phyloP scores from a whole-genome alignment of 345 rosid genomes.

The Eucalyptus caleyi region DNA sequence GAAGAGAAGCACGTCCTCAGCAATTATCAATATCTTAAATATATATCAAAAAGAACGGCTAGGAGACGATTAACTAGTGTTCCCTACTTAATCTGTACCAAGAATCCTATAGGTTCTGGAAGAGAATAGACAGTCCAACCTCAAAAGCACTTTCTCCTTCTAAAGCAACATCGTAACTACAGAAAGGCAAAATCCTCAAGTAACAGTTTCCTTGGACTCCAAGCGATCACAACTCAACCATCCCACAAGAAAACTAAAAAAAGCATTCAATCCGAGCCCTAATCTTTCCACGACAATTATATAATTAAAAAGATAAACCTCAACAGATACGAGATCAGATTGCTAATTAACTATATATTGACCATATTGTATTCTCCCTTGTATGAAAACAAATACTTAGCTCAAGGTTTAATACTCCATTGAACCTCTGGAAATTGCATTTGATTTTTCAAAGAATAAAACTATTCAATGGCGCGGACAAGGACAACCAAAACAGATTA shows the following conservation, averaged over 20 bases:
- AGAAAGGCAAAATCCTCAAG: background rate
- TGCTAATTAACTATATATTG: background rate
- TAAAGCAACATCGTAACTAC: background rate
- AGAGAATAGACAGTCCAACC: background rate
- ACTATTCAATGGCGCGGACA: constrained; percentile 2
- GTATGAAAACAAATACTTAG: background rate
- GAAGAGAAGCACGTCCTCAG: background rate
- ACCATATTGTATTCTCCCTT: background rate
- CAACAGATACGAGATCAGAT: background rate
- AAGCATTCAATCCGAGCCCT: background rate
- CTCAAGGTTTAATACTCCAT: background rate
- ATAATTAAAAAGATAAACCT: background rate
- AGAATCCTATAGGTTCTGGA: background rate
- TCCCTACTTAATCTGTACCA: background rate
- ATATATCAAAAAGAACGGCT: background rate
- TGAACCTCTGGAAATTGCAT: background rate
- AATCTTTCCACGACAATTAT: background rate
- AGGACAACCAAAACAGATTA: constrained; percentile 5
- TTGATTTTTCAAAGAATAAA: background rate
- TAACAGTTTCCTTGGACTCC: background rate
- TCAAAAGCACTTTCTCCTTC: background rate
- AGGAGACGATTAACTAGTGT: background rate
- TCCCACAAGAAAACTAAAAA: background rate
- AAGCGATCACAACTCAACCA: background rate
- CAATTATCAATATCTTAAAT: background rate